These are phyloP conservation scores for Kluyveromyces sp. DNA, from an alignment of 1,139 yeast genomes.

Conservation along the genomic window DNA sequence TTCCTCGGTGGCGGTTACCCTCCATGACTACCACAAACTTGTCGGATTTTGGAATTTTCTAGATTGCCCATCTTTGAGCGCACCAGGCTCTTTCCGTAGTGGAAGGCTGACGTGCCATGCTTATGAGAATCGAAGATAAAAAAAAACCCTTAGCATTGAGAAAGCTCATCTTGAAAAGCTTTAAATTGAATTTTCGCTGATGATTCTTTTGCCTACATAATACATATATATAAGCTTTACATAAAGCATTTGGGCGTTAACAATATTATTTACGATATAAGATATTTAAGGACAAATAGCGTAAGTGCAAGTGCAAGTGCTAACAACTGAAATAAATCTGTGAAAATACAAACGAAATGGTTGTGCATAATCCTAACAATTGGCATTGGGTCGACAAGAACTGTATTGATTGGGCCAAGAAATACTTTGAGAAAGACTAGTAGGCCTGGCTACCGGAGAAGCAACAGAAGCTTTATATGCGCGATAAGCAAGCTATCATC, in stretches of 20 bases:
- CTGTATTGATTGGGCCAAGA: conserved; percentile 84
- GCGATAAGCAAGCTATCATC: conserved; percentile 50
- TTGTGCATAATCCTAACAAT: conserved; percentile 66
- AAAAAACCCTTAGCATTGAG: no score
- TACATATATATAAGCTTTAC: no score
- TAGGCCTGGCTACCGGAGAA: conserved; percentile 39
- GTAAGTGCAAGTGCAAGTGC: no score
- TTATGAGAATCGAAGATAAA: no score
- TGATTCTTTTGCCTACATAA: no score
- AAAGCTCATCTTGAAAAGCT: no score
- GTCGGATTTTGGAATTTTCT: conserved; percentile 23
- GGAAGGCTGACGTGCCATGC: no score
- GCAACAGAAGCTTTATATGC: conserved; percentile 34
- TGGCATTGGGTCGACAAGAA: conserved; percentile 99
- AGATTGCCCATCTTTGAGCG: neutral
- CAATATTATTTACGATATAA: no score
- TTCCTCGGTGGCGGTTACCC: conserved; percentile 71
- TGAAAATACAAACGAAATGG: conserved; percentile 36
- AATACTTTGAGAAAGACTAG: conserved; percentile 58
- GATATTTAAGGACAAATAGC: no score
- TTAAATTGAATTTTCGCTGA: no score
- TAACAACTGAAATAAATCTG: no score
- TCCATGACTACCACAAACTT: conserved; percentile 41
- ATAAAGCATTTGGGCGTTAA: no score
- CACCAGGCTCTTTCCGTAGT: neutral